Base-by-base conservation (phyloP, 495 filamentous ascomycete genomes). In the Neurospora intermedia region DNA sequence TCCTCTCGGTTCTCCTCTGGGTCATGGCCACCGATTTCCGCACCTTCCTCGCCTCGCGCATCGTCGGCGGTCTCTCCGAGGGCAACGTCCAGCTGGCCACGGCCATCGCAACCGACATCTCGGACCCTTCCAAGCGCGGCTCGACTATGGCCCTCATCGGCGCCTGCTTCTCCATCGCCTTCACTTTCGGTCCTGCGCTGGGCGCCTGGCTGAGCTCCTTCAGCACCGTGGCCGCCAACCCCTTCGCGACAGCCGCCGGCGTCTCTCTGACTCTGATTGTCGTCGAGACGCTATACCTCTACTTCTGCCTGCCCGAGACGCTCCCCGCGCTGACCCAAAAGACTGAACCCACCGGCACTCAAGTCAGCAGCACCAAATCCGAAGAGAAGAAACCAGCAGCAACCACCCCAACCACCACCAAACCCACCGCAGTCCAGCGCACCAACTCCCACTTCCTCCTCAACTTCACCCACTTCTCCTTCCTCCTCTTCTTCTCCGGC, bases 41-140 rank as follows among this genome's bases (percentile, higher is more conserved):
- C 8, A 98, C 95, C 5, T 99, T 99, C 78, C 85, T 99, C 5
- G 93, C 93, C 7, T 96, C 92, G 77, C 90, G 96, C 46, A 85
- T 99, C 18, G 92, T 99, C 3, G 96, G 96, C 18, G 96, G 96
- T 0, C 83, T 99, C 73, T 97, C 94, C 70, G 96, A 99, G 80
- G 96, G 94, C 38, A 99, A 99, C 77, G 93, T 99, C 0, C 96
- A 99, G 83, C 85, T 99, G 3, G 96, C 96, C 23, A 94, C 93
- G 71, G 96, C 96, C 48, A 99, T 99, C 77, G 96, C 96, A 13
- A 96, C 96, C 9, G 96, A 99, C 82, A 92, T 99, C 73, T 96
- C 92, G 72, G 93, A 96, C 77, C 89, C 92, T 70, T 86, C 87
- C 66, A 91, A 89, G 72, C 88, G 96, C 35, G 93, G 94, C 2